A percentile compares a stretch with the other conserved stretches of the same genome.
Conservation (phyloP, 352 stramenopile species). For the Albugo candida region DNA sequence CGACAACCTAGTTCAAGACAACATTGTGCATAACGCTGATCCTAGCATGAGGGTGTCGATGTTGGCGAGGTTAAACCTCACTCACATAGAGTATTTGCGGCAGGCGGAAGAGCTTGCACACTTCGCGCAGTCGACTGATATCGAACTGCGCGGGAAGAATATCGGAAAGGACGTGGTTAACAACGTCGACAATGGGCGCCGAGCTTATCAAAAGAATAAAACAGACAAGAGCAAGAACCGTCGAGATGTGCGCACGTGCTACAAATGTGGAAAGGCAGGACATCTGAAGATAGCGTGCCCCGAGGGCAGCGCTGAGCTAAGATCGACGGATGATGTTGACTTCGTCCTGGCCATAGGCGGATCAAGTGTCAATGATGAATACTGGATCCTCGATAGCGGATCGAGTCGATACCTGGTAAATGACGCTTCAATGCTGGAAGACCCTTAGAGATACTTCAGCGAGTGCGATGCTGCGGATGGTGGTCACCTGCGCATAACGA, state of each 20-base stretch:
- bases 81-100: neutral
- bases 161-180: too few relatives aligned
- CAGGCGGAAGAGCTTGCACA: neutral
- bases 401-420: neutral
- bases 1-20: conserved; percentile 4
- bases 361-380: neutral
- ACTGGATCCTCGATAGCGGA: neutral
- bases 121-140: conserved; percentile 1
- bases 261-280: too few relatives aligned
- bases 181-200: neutral
- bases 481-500: neutral
- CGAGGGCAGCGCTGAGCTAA: neutral
- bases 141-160: too few relatives aligned
- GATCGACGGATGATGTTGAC: neutral
- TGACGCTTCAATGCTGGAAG: neutral
- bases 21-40: conserved; percentile 6
- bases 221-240: neutral
- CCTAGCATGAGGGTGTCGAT: neutral
- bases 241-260: neutral
- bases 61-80: neutral
- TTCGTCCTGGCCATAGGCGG: neutral
- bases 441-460: neutral
- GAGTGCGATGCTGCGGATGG: neutral
- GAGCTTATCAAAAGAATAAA: too few relatives aligned
- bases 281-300: neutral